phyloP scores from a whole-genome alignment of 208 protist genomes.

The Jaenimonas drosophilae region DNA sequence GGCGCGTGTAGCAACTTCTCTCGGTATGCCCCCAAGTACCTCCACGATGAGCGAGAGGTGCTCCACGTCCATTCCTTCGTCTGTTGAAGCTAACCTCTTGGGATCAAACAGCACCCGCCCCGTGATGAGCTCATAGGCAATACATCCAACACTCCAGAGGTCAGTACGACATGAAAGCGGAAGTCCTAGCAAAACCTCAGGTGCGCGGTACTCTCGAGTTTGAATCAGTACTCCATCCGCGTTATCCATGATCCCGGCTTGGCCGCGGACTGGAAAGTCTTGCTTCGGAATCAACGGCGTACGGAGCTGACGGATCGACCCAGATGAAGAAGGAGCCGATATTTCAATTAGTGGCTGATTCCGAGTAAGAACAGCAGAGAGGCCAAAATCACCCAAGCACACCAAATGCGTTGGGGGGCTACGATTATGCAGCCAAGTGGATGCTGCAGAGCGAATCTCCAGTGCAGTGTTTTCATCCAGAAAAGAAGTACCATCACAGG shows the following conservation, averaged over 20 bases:
- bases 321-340: too few species aligned
- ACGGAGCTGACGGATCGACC: constrained; percentile 10
- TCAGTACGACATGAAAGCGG: constrained; percentile 85
- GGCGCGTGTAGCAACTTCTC: constrained; percentile 21
- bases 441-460: too few species aligned
- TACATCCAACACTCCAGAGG: constrained; percentile 89
- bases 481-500: too few species aligned
- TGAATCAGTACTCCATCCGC: constrained; percentile 69
- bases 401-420: constrained; percentile 42
- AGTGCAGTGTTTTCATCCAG: constrained; percentile 11
- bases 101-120: constrained; percentile 85
- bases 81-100: constrained; percentile 15
- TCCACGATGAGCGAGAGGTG: constrained; percentile 61
- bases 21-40: constrained; percentile 53
- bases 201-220: constrained; percentile 87
- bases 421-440: too few species aligned
- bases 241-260: constrained; percentile 55
- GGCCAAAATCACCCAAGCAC: constrained; percentile 66
- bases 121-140: constrained; percentile 82
- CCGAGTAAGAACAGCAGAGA: constrained; percentile 59
- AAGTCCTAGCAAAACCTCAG: constrained; percentile 81
- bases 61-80: constrained; percentile 12
- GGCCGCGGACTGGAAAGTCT: constrained; percentile 42
- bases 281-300: constrained; percentile 35
- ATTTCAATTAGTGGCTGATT: too few species aligned